Evolutionary conservation across 2,329 filamentous ascomycete genomes (phyloP), one percentile per base, ranked within the genome.

Genomic region (Neopestalotiopsis sp.): DNA sequence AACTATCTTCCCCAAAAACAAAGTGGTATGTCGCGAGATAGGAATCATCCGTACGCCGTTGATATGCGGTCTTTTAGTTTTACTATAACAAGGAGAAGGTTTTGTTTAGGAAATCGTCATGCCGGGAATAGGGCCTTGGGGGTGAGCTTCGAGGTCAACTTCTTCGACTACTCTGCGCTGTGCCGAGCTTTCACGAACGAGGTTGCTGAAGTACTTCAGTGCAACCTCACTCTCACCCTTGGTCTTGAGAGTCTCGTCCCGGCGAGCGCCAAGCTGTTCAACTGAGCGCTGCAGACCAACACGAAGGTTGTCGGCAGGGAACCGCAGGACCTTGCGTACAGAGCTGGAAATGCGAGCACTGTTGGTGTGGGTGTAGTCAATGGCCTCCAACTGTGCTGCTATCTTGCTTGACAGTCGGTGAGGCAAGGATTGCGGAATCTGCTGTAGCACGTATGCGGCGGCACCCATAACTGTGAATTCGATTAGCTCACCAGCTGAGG

Each of bases 321-420:
- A 90, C 70, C 94, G 93, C 53, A 99, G 89, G 9, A 97, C 94
- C 78, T 94, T 94, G 73, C 95, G 93, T 57, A 97, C 94, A 67
- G 97, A 92, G 32, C 89, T 87, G 28, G 93, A 91, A 76, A 99
- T 97, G 67, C 96, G 93, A 20, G 88, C 86, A 59, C 94, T 90
- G 83, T 99, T 99, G 73, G 89, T 83, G 80, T 99, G 96, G 1
- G 96, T 93, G 78, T 98, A 99, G 82, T 99, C 96, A 76, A 97
- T 90, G 20, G 92, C 88, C 7, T 88, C 84, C 49, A 99, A 90
- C 75, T 94, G 93, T 40, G 89, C 85, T 2, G 94, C 91, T 69
- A 99, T 92, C 82, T 98, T 98, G 76, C 87, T 87, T 57, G 92
- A 92, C 5, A 99, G 89, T 12, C 94, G 94, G 66, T 91, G 92